Conservation (phyloP, 225 moss, liverwort and hornwort species). For the Straminergon stramineum region DNA sequence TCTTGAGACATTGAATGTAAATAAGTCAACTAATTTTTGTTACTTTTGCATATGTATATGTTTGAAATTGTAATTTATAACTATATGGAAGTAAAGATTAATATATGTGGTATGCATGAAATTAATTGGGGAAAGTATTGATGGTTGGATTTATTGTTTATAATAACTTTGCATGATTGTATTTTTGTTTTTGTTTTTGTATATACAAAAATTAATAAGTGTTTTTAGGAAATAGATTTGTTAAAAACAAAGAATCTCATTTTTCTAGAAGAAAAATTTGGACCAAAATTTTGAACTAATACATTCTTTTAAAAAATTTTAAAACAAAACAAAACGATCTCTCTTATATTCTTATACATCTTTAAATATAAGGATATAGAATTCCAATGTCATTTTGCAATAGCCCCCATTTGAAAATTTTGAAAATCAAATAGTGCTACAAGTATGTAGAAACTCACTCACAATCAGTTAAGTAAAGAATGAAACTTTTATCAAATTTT, state of each 20-base stretch:
- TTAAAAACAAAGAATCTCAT: background rate
- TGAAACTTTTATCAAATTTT: background rate
- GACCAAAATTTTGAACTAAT: background rate
- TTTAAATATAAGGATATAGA: background rate
- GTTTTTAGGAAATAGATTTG: background rate
- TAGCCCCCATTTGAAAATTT: background rate
- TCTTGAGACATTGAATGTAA: background rate
- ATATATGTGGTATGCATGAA: background rate
- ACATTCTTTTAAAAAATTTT: background rate
- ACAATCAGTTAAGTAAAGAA: too few relatives aligned
- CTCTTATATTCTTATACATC: background rate
- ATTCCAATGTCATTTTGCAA: background rate
- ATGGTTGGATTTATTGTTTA: too few relatives aligned
- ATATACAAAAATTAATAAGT: rapidly evolving
- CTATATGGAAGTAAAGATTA: background rate
- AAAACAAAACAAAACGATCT: background rate
- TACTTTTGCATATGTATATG: background rate
- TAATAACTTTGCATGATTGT: background rate
- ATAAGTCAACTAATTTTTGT: background rate
- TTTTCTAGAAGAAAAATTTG: too few relatives aligned
- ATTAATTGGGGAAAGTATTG: background rate
- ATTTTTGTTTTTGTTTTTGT: too few relatives aligned
- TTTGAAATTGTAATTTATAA: background rate
- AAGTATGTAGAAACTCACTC: background rate
- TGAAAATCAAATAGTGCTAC: background rate